Evolutionary conservation across 805 yeast species (phyloP), one percentile per base, ranked within the genome.

Genomic region (Candida khao-thaluensis): DNA sequence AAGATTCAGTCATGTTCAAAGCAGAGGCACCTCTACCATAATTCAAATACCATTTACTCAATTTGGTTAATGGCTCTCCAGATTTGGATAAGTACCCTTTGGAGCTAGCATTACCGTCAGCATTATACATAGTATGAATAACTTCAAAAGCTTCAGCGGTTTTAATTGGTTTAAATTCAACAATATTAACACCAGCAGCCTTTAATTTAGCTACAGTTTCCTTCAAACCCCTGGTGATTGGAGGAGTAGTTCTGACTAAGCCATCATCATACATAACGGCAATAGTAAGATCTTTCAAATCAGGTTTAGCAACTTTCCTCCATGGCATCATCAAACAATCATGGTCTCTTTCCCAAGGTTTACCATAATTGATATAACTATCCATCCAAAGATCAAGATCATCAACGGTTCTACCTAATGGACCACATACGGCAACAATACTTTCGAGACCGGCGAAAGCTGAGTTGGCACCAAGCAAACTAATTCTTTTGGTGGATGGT

Each of bases 311-410:
- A 5, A 73, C 75, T 12, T 66, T 57, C 54, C 73, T 69, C 85
- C 85, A 79, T 3, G 74, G 71, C 44, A 77, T 49, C 22, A 75
- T 77, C 17, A 73, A 44, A 39, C 68, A 53, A 53, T 67, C 64
- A 17, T 65, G 69, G 49, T 77, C 82, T 16, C 47, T 51, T 16
- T 62, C 57, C 85, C 86, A 81, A 6, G 87, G 88, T 47, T 77
- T 66, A 43, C 86, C 87, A 21, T 66, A 63, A 52, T 79, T 80
- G 47, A 79, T 66, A 54, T 77, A 81, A n/a, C 64, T 42, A 41
- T 76, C 69, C 89, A 83, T 82, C 67, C 81, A 79, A 41, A 79
- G 57, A 17, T 82, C 88, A 45, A 83, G 58, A 59, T 83, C 91
- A 6, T 80, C 84, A 32, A 80, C 64, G 4, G 77, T 62, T 50